These are phyloP conservation scores for Colletotrichum liaoningense DNA, from an alignment of 2,329 filamentous ascomycete species.

Conservation along the genomic window DNA sequence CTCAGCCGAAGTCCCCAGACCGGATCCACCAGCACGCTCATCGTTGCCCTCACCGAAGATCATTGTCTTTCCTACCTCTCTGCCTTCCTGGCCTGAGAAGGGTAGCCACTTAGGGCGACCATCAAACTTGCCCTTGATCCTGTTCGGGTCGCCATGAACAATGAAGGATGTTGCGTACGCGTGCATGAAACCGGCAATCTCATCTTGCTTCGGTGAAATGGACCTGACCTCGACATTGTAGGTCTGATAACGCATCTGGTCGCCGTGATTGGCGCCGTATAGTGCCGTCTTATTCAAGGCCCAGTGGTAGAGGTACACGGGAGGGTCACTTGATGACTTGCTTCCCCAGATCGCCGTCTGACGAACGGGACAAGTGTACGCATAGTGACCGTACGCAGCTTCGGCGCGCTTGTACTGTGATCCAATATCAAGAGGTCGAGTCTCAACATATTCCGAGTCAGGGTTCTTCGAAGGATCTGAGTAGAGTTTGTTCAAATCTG, in stretches of 20 bases:
- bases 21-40: constrained; percentile 56
- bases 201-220: constrained; percentile 45
- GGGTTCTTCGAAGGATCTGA: constrained; percentile 46
- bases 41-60: constrained; percentile 60
- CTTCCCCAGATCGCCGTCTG: constrained; percentile 54
- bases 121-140: constrained; percentile 38
- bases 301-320: constrained; percentile 46
- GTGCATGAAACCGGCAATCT: constrained; percentile 32
- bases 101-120: constrained; percentile 39
- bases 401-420: constrained; percentile 65
- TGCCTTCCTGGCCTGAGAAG: constrained; percentile 39
- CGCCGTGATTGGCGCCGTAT: constrained; percentile 54
- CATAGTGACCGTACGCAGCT: constrained; percentile 65
- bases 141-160: constrained; percentile 28
- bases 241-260: constrained; percentile 57
- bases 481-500: constrained; percentile 44
- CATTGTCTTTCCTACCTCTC: constrained; percentile 49
- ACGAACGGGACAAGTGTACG: constrained; percentile 62
- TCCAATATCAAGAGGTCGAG: constrained; percentile 49
- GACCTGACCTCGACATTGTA: constrained; percentile 50
- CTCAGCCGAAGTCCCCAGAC: constrained; percentile 50
- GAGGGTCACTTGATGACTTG: constrained; percentile 26
- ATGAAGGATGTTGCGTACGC: constrained; percentile 26
- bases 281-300: constrained; percentile 41
- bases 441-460: constrained; percentile 45